phyloP scores from a whole-genome alignment of 2,329 filamentous ascomycete genomes.

The Nemania sp. region DNA sequence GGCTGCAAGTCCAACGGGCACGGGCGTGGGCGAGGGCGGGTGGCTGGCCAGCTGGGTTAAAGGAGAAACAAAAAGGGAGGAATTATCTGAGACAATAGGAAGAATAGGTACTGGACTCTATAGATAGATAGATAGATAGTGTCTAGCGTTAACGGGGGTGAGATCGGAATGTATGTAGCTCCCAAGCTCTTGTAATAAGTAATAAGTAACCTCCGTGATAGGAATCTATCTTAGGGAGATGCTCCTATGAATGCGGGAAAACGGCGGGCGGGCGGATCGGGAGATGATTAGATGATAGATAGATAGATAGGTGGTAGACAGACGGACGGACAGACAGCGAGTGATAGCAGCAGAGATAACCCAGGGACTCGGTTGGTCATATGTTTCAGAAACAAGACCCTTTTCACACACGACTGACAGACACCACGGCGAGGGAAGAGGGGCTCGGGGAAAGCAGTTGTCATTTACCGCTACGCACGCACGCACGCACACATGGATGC shows the following conservation, averaged over 20 bases:
- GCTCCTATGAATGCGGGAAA: slow-evolving; percentile 19
- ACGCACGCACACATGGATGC: too few species aligned
- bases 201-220: slow-evolving; percentile 32
- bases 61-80: slow-evolving; percentile 16
- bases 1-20: slow-evolving; percentile 36
- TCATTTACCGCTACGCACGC: slow-evolving; percentile 32
- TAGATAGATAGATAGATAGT: slow-evolving; percentile 3
- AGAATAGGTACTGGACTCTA: slow-evolving; percentile 11
- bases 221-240: slow-evolving; percentile 22
- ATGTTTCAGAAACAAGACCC: slow-evolving; percentile 19
- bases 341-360: slow-evolving; percentile 6
- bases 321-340: neutral
- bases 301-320: neutral
- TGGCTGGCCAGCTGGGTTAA: neutral
- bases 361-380: slow-evolving; percentile 24
- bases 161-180: slow-evolving; percentile 28
- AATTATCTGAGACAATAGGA: slow-evolving; percentile 12
- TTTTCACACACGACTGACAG: slow-evolving; percentile 20
- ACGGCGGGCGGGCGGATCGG: slow-evolving; percentile 16
- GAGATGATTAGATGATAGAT: slow-evolving; percentile 1
- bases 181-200: slow-evolving; percentile 19
- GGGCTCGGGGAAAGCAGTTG: slow-evolving; percentile 23
- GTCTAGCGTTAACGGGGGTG: slow-evolving; percentile 29
- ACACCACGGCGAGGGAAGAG: slow-evolving; percentile 19
- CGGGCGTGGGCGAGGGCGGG: slow-evolving; percentile 13